Base-by-base conservation (phyloP, 768 basidiomycete species). In the Tricholoma saponaceum region DNA sequence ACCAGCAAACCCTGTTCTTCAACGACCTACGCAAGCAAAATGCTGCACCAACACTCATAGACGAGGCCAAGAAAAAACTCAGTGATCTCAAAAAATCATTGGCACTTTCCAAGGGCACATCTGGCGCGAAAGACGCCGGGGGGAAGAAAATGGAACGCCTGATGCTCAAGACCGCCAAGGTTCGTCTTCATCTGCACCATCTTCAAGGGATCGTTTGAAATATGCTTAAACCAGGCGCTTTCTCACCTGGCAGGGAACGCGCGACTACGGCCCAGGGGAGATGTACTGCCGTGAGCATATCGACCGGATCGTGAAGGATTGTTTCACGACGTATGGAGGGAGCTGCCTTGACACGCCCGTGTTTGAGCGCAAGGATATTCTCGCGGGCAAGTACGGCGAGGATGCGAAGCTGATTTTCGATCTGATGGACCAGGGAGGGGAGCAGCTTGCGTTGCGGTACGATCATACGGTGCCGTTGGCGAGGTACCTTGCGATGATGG, bases 391-490 rank as follows among this genome's bases (percentile, higher is more conserved):
- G 74, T 97, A 98, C 64, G 97, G 97, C 53, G 97, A 99, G 72
- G 97, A 98, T 68, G 82, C 86, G 37, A 99, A 98, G 71, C 85
- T 98, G 63, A 98, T 99, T 59, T 98, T 97, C 69, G 97, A 98
- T 72, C 81, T 99, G 51, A 86, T 88, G 80, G 97, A 98, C 72
- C 96, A 99, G 67, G 96, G 97, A 2, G 97, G 97, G 5, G 97
- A 99, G 72, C 84, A 98, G 66, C 87, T 98, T 52, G 92, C 93
- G 10, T 74, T 99, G 64, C 79, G 97, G 54, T 98, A 98, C 67
- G 96, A 99, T 69, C 88, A 98, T 67, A 99, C 96, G 22, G 96
- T 98, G 23, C 97, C 97, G 5, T 87, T 99, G 43, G 97, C 96
- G 20, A 79, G 97, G 30, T 95, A 93, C 72, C 78, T 99, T 16